Percentiles rank a stretch among this genome's conserved stretches.
Evolutionary conservation across 768 basidiomycete genomes (phyloP).

Genomic region (Termitomyces sp.): DNA sequence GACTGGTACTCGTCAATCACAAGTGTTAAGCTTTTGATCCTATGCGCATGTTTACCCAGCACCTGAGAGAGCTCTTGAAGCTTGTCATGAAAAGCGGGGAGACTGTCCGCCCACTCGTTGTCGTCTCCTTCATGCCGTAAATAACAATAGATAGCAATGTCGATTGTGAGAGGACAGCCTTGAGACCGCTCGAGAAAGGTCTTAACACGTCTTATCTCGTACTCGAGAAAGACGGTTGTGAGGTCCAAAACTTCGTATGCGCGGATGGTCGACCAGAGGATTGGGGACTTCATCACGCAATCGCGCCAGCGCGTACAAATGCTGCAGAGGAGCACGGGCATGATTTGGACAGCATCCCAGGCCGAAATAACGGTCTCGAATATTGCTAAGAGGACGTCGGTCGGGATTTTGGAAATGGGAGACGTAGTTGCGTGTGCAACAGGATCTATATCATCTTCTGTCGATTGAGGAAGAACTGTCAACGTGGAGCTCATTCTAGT

Average conservation of each 20-base stretch:
- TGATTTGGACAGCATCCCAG: background rate
- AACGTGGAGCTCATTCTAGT: background rate
- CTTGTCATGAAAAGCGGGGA: background rate
- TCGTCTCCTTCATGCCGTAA: background rate
- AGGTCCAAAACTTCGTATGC: background rate
- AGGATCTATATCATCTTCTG: background rate
- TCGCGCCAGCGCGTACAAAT: constrained; percentile 4
- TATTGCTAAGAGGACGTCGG: constrained; percentile 1
- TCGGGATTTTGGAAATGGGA: background rate
- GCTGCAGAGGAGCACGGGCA: background rate
- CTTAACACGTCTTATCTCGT: background rate
- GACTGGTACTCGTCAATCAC: constrained; percentile 5
- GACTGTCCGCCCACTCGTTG: background rate
- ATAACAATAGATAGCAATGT: background rate
- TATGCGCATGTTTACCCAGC: background rate
- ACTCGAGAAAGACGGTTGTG: background rate
- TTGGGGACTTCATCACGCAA: background rate
- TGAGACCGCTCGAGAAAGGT: background rate
- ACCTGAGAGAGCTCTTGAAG: background rate
- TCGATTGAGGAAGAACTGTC: no score
- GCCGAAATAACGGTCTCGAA: background rate
- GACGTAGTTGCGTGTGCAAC: background rate
- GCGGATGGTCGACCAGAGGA: background rate
- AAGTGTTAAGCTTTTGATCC: constrained; percentile 1
- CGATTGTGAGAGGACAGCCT: background rate